phyloP scores from a whole-genome alignment of 164 flowering plant genomes.

The Tetrastigma voinierianum region DNA sequence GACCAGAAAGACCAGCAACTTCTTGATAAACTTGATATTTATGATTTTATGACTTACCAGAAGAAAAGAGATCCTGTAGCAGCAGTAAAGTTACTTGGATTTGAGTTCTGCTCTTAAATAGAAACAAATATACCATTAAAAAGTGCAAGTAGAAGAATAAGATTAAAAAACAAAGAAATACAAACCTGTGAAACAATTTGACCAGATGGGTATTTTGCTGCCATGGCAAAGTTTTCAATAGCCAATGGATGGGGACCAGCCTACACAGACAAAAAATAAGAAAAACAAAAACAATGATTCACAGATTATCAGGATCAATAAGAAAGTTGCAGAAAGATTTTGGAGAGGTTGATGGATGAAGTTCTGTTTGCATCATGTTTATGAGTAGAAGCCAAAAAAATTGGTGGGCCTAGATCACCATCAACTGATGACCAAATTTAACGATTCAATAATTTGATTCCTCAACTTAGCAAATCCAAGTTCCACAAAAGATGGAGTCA shows the following conservation, averaged over 20 bases:
- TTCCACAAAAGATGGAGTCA: too few relatives aligned
- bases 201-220: too few relatives aligned
- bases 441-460: too few relatives aligned
- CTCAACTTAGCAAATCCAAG: too few relatives aligned
- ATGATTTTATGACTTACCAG: conserved; percentile 79
- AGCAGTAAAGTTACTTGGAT: conserved; percentile 16
- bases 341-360: neutral
- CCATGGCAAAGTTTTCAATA: too few relatives aligned
- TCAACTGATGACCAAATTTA: too few relatives aligned
- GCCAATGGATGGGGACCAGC: conserved; percentile 93
- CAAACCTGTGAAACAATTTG: too few relatives aligned
- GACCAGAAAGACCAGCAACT: conserved; percentile 81
- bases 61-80: conserved; percentile 68
- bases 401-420: too few relatives aligned
- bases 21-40: conserved; percentile 80
- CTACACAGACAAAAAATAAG: conserved; percentile 37
- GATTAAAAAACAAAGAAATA: neutral
- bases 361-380: too few relatives aligned
- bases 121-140: neutral
- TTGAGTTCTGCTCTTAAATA: neutral
- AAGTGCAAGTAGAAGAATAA: neutral
- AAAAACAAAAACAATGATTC: neutral
- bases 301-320: neutral
- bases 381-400: too few relatives aligned
- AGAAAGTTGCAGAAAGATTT: neutral